Evolutionary conservation across 164 flowering plant species (phyloP), one percentile per base, ranked within the genome.

Genomic region (Umbilicus rupestris): DNA sequence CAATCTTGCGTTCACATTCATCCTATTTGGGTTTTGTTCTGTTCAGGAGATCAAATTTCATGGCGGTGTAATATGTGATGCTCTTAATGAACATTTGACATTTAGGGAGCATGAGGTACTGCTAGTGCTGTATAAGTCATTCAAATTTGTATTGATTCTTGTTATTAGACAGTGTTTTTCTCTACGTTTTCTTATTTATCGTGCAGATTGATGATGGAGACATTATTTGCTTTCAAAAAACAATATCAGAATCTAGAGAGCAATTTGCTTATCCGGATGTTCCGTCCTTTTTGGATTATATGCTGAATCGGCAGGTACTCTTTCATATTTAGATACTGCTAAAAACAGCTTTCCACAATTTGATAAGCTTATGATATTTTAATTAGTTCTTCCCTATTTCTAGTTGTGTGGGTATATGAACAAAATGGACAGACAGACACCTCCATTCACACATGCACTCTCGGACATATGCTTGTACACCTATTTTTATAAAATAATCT

Each of bases 191-290:
- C 20, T 35, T 7, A 70, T 37, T 44, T 39, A 45, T 11, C 49
- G 28, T 24, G 70, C 80, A 89, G 96, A 86, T 89, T 70, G 96
- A 84, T 72, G 89, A 89, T 79, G 96, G 96, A 8, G 96, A 89
- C 42, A 87, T 87, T 4, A 68, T 89, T 67, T 87, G 92, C 71
- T 87, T 79, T 57, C 89, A 87, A 69, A 89, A 84, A 70, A 39
- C 80, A 72, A 64, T 71, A 39, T 47, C 62, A 69, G 83, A 77
- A 57, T 78, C 66, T 67, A 73, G 28, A 17, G 84, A 73, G 41
- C 77, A 74, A 49, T 71, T 24, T 66, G 85, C 84, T 11, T 84
- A 84, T 76, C 88, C 91, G 0, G 88, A 84, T 75, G 88, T 87
- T 69, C 90, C 93, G 62, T 76, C 87, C 22, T 89, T 86, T 72